A percentile compares a stretch with the other conserved stretches of the same genome.
Conservation (phyloP, 257 asterid species). For the Cordia subcordata region DNA sequence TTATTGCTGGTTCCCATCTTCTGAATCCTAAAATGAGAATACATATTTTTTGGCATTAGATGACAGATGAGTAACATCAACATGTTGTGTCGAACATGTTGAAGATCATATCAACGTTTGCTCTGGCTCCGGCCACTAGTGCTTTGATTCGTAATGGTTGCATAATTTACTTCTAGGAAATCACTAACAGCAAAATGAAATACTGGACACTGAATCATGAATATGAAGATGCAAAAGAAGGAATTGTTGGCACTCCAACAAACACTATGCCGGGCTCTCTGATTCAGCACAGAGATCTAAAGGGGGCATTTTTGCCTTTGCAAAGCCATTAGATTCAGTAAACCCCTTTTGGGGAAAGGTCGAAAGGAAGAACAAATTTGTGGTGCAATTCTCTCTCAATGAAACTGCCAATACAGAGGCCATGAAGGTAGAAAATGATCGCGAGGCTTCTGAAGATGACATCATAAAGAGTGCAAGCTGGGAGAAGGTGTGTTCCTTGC, state of each 20-base stretch:
- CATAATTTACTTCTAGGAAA: not conserved
- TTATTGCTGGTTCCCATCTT: too few relatives aligned
- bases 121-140: too few relatives aligned
- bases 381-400: constrained; percentile 68
- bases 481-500: constrained; percentile 59
- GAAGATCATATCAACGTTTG: too few relatives aligned
- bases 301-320: constrained; percentile 50
- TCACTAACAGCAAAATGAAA: not conserved
- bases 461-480: constrained; percentile 67
- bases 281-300: constrained; percentile 50
- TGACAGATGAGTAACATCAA: too few relatives aligned
- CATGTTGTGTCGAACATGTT: too few relatives aligned
- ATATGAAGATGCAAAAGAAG: constrained; percentile 47
- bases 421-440: constrained; percentile 39
- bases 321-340: constrained; percentile 52
- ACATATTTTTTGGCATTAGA: too few relatives aligned
- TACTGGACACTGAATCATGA: constrained; percentile 63
- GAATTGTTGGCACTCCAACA: constrained; percentile 48
- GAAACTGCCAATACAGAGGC: constrained; percentile 35
- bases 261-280: constrained; percentile 28
- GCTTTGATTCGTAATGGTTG: not conserved
- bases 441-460: constrained; percentile 57
- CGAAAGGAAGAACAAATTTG: constrained; percentile 79
- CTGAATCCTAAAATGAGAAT: too few relatives aligned
- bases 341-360: constrained; percentile 92